phyloP scores from a whole-genome alignment of 2,329 filamentous ascomycete species.

The Moelleriella libera region DNA sequence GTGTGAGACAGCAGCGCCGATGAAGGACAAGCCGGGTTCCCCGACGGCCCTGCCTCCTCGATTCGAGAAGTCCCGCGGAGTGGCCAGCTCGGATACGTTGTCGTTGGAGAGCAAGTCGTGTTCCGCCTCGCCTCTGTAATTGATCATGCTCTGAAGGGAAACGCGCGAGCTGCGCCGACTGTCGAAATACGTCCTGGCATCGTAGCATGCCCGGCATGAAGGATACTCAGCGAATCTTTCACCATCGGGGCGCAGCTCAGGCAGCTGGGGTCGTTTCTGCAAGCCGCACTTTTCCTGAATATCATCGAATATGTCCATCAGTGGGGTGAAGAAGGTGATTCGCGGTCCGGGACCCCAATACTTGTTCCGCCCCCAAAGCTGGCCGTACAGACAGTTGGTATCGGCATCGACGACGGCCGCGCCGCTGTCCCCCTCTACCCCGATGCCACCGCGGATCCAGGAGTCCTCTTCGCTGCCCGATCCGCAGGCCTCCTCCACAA shows the following conservation, averaged over 20 bases:
- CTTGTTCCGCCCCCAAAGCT: slow-evolving; percentile 28
- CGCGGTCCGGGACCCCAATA: slow-evolving; percentile 27
- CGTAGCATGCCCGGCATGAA: slow-evolving; percentile 25
- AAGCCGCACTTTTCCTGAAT: slow-evolving; percentile 29
- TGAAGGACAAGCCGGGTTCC: slow-evolving; percentile 19
- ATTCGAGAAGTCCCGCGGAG: slow-evolving; percentile 21
- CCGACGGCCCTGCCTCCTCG: slow-evolving; percentile 18
- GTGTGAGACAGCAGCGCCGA: neutral
- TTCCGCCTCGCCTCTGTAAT: slow-evolving; percentile 18
- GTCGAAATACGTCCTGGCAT: slow-evolving; percentile 23
- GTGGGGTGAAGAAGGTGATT: slow-evolving; percentile 27
- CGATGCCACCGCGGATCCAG: slow-evolving; percentile 31
- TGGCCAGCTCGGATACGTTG: slow-evolving; percentile 26
- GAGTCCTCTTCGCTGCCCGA: slow-evolving; percentile 17
- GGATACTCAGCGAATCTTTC: slow-evolving; percentile 25
- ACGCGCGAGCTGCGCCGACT: slow-evolving; percentile 26
- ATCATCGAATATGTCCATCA: slow-evolving; percentile 29
- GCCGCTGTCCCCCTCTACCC: slow-evolving; percentile 29
- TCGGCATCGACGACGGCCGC: slow-evolving; percentile 27
- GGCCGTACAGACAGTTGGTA: slow-evolving; percentile 23
- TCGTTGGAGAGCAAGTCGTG: slow-evolving; percentile 24
- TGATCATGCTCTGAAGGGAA: slow-evolving; percentile 28
- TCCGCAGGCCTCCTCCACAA: slow-evolving; percentile 23
- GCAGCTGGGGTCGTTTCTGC: slow-evolving; percentile 22
- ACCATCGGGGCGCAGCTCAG: slow-evolving; percentile 24